phyloP scores from a whole-genome alignment of 306 rosid genomes.

The Begonia peltatifolia region DNA sequence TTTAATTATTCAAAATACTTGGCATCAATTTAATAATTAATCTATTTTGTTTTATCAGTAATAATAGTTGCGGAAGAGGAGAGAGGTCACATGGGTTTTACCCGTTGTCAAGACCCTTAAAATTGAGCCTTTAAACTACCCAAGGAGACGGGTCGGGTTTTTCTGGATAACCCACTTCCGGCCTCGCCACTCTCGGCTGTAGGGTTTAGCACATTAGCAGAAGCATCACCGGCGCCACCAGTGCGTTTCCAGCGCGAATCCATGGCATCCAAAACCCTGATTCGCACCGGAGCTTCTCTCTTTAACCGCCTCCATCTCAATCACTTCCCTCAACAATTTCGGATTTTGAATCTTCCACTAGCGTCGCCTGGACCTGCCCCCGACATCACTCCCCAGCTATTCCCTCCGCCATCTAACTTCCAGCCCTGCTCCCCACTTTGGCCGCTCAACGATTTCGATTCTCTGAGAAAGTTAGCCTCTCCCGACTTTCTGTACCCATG shows the following conservation, averaged over 20 bases:
- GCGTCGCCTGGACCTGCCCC: constrained; percentile 23
- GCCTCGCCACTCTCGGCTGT: neutral
- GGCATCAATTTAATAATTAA: too few species aligned
- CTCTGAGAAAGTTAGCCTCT: constrained; percentile 17
- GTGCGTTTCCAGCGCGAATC: constrained; percentile 1
- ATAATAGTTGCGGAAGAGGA: too few species aligned
- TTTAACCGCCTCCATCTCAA: constrained; percentile 30
- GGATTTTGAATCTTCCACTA: constrained; percentile 9
- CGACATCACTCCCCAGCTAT: constrained; percentile 34
- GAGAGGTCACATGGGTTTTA: too few species aligned
- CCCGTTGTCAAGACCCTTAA: too few species aligned
- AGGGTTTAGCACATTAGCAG: constrained; percentile 24
- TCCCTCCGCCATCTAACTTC: constrained; percentile 40
- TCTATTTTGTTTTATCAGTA: too few species aligned
- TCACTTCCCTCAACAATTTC: constrained; percentile 21
- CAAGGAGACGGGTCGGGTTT: too few species aligned
- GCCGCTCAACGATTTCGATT: constrained; percentile 47
- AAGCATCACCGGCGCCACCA: neutral
- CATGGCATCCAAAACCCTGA: constrained; percentile 72
- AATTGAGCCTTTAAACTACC: too few species aligned
- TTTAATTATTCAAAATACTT: too few species aligned
- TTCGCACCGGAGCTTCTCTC: constrained; percentile 47
- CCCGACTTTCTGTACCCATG: constrained; percentile 42
- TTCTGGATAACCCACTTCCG: neutral
- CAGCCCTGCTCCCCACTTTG: constrained; percentile 19